Evolutionary conservation across 1,284 basidiomycete species (phyloP), one percentile per base, ranked within the genome.

Genomic region (Grifola frondosa): DNA sequence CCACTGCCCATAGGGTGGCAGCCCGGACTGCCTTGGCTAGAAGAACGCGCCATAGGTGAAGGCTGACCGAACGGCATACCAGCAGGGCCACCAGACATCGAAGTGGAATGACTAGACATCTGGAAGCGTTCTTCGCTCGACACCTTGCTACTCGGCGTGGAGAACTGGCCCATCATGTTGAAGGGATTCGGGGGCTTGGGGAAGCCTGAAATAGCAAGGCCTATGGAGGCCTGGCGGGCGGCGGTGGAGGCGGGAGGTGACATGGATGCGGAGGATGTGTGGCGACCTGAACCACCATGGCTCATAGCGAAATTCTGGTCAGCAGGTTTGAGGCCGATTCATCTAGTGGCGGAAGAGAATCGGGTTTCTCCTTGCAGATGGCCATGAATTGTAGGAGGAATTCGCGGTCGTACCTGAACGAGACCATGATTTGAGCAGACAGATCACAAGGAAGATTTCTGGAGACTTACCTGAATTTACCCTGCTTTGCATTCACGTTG

Each of bases 341-440:
- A 54, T 95, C 91, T 37, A 97, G 78, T 49, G 90, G 80, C 29
- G 94, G 92, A 23, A 97, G 81, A 44, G 80, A 78, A 45, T 87
- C 88, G 1, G 96, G 95, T 68, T 93, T 95, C 67, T 97, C 95
- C 65, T 84, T 90, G 76, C 94, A 98, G 45, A 97, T 73, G 29
- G 73, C 71, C 91, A 97, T 96, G 73, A 98, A 99, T 64, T 99
- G 96, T 54, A 99, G 70, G 25, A 98, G 76, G 81, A 98, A 99
- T 31, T 96, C 91, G 38, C 95, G 91, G 67, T 98, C 93, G 67
- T 99, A 98, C 59, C 94, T 89, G 35, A n/a, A 46, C 23, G 21
- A 30, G 20, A 40, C 30, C 22, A 31, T 20, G 11, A 30, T 24
- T 24, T 32, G 7, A 5, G 19, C 21, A 22, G 23, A 13, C n/a